A percentile compares a stretch with the other conserved stretches of the same genome.
Conservation (phyloP, 2,329 filamentous ascomycete genomes). For the Pseudogymnoascus verrucosus region DNA sequence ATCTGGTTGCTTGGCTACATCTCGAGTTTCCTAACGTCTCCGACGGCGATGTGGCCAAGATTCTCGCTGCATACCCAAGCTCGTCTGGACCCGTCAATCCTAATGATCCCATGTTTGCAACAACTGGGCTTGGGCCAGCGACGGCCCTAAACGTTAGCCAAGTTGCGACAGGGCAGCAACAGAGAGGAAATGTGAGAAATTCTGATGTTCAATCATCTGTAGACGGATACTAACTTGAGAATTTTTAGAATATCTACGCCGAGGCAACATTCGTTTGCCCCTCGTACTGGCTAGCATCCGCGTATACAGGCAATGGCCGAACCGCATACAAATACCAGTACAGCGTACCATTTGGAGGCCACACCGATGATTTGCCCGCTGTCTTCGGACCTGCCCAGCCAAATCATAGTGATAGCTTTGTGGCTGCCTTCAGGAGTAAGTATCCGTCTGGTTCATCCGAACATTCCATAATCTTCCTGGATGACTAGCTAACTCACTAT, state of each 20-base stretch:
- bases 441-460: not conserved
- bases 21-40: slow-evolving; percentile 32
- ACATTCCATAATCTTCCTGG: not conserved
- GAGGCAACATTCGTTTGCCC: slow-evolving; percentile 47
- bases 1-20: slow-evolving; percentile 28
- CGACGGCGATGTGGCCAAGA: slow-evolving; percentile 29
- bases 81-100: slow-evolving; percentile 4
- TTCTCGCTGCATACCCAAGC: slow-evolving; percentile 21
- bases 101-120: slow-evolving; percentile 25
- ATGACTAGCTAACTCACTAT: not conserved
- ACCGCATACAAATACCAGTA: slow-evolving; percentile 38
- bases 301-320: slow-evolving; percentile 30
- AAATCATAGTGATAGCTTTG: slow-evolving; percentile 10
- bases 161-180: slow-evolving; percentile 40
- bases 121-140: slow-evolving; percentile 26
- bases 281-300: slow-evolving; percentile 42
- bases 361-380: slow-evolving; percentile 27
- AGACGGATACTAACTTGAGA: not conserved
- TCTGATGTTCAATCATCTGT: not conserved
- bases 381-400: slow-evolving; percentile 21
- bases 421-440: slow-evolving; percentile 13
- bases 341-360: slow-evolving; percentile 29
- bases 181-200: slow-evolving; percentile 32
- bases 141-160: slow-evolving; percentile 36
- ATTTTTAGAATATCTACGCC: slow-evolving; percentile 35